Base-by-base conservation (phyloP, 2,329 filamentous ascomycete species). In the Fusarium sp. region DNA sequence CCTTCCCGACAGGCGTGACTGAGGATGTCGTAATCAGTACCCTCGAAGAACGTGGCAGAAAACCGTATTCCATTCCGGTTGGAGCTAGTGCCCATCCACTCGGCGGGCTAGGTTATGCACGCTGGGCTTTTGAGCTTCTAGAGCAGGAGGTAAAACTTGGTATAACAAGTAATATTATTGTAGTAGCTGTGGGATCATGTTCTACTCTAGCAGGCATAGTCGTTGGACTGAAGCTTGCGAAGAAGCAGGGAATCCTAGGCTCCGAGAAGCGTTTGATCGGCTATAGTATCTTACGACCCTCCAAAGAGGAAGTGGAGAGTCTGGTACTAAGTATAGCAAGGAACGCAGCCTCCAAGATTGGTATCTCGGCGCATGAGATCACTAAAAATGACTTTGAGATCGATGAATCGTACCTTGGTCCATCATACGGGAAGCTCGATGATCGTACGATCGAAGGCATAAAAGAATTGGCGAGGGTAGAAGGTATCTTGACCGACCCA, bases 1-100 rank as follows among this genome's bases (percentile, higher is more conserved):
- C 36, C 26, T 1, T 9, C 5, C n/a, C n/a, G 3, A 31, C 28
- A 18, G 1, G n/a, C 13, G 14, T 24, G 6, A 17, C 42, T 0
- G 36, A 52, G 7, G n/a, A 31, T 42, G n/a, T 52, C 5, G 36
- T 24, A 2, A 10, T 14, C 2, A n/a, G n/a, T n/a, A 36, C 39
- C 31, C 14, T 52, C 3, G 22, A 42, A 36, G 42, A 20, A 13
- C n/a, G n/a, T 20, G 49, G 49, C 6, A 18, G 49, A n/a, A 22
- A 14, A 8, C 49, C 49, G n/a, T 42, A 22, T 17, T 18, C 42
- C 9, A 52, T 52, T 14, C 14, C 49, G 2, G 11, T 24, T 3
- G 49, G 49, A 9, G 49, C 49, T 9, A 40, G 24, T 28, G 24
- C n/a, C 3, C 36, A 52, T 10, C 6, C 7, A 1, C 7, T 7